Conservation (phyloP, 345 rosid genomes). For the Linum trigynum region DNA sequence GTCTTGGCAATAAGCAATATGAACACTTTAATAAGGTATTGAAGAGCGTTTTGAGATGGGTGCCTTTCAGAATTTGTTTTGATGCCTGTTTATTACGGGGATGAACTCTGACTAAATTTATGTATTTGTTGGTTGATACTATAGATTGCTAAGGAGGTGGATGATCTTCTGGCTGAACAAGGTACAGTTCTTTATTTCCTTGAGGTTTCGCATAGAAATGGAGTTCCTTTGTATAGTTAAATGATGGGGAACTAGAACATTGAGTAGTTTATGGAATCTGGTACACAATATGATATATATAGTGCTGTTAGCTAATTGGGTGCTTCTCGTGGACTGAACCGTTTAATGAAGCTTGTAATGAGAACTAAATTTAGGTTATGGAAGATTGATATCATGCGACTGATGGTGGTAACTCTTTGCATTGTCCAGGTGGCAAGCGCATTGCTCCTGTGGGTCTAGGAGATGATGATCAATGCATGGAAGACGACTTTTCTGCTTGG, state of each 20-base stretch:
- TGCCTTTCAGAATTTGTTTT: background rate
- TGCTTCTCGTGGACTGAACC: too few species aligned
- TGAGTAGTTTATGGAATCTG: background rate
- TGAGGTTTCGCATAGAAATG: background rate
- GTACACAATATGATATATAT: too few species aligned
- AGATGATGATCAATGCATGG: constrained; percentile 98
- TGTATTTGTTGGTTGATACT: background rate
- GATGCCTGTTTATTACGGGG: background rate
- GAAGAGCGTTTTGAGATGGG: background rate
- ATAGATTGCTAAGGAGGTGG: constrained; percentile 81
- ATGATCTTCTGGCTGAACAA: constrained; percentile 59
- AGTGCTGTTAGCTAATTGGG: too few species aligned
- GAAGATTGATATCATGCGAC: too few species aligned
- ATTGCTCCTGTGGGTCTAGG: constrained; percentile 77
- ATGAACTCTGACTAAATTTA: background rate
- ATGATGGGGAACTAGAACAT: background rate
- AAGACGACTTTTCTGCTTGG: constrained; percentile 90
- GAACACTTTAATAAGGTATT: constrained; percentile 92
- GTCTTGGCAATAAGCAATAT: constrained; percentile 90
- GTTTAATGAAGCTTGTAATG: too few species aligned
- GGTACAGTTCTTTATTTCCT: constrained; percentile 37
- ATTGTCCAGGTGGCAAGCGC: constrained; percentile 54
- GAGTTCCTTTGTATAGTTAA: background rate
- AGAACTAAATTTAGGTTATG: too few species aligned
- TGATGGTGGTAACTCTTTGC: background rate